Conservation (phyloP, 345 rosid species). For the Ceriops tagal region DNA sequence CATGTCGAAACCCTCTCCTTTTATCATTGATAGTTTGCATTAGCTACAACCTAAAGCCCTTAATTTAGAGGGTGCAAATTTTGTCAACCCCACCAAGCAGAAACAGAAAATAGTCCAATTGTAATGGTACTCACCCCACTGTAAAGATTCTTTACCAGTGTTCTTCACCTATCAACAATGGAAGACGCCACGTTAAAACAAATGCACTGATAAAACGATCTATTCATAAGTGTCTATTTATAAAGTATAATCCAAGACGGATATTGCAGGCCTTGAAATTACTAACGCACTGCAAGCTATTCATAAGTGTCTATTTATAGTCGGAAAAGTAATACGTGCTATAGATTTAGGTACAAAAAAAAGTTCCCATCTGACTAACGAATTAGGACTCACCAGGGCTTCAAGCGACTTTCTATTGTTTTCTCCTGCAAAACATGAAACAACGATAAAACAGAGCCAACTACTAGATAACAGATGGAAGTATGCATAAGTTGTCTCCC, state of each 20-base stretch:
- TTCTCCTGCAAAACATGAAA: constrained; percentile 51
- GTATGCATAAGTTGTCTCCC: neutral
- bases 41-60: neutral
- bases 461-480: neutral
- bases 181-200: neutral
- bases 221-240: too few species aligned
- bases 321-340: too few species aligned
- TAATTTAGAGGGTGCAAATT: neutral
- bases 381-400: constrained; percentile 58
- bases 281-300: too few species aligned
- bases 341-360: too few species aligned
- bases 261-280: too few species aligned
- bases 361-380: too few species aligned
- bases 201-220: neutral
- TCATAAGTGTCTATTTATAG: too few species aligned
- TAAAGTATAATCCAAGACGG: neutral
- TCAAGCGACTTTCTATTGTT: constrained; percentile 70
- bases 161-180: constrained; percentile 61
- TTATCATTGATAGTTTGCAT: too few species aligned
- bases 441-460: neutral
- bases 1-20: too few species aligned
- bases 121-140: constrained; percentile 67
- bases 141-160: constrained; percentile 82
- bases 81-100: neutral
- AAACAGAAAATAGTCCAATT: neutral